Evolutionary conservation across 805 yeast species (phyloP), one percentile per base, ranked within the genome.

Genomic region (Lipomyces lipofer): DNA sequence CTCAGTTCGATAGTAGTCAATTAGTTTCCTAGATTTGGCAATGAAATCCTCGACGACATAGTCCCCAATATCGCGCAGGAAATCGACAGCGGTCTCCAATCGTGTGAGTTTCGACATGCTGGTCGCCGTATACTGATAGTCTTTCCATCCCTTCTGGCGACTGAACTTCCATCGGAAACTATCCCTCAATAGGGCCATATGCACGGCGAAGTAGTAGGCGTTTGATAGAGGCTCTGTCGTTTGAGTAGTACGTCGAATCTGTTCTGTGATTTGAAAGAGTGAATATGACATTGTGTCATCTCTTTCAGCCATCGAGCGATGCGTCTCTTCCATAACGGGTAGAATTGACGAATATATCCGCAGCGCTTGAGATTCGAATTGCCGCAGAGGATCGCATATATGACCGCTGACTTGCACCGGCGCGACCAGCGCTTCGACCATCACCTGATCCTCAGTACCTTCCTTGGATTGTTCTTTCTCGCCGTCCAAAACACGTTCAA

Each of bases 181-280:
- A 17, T 54, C 62, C 15, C 45, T 19, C 3, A 27, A 19, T 5
- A 58, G 39, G 35, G 43, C 15, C 24, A 52, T 6, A 24, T 56
- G 54, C 8, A 52, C 55, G 6, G 60, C 57, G 44, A 22, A 48
- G 33, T 55, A 52, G 21, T 55, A 46, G 36, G 28, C 33, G 39
- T 52, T 51, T 15, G 30, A 12, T 40, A 43, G 19, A 2, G 32
- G n/a, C 6, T 28, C 22, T 10, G 15, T 28, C 2, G 29, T 40
- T 12, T 24, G 9, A 19, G 35, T 7, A 5, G 22, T 12, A 4
- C 32, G 21, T 25, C 42, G 28, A 22, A 58, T 17, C 19, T 43
- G 44, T 4, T 39, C 49, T 5, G 54, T 42, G 25, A 56, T 40
- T 2, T 55, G 52, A 24, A 52, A 43, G 33, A 58, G 42, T 10